Percentiles rank a stretch among this genome's conserved stretches.
These are phyloP conservation scores for Picea abies DNA, from an alignment of 83 land plant genomes.

Conservation along the genomic window DNA sequence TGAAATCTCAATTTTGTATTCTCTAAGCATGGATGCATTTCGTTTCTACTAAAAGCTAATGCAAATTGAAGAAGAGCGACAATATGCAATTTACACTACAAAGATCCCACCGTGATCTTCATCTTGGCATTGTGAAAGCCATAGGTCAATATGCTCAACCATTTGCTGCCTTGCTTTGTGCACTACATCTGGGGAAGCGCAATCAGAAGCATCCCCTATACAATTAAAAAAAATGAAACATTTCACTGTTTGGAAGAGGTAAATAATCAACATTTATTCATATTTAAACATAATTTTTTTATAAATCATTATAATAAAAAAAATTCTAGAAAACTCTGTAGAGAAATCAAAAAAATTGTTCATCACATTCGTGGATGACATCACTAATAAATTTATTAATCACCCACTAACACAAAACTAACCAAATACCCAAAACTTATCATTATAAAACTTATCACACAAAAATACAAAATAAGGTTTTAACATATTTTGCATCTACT, in stretches of 20 bases:
- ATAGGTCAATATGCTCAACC: slow-evolving; percentile 58
- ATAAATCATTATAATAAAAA: not conserved
- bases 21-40: not conserved
- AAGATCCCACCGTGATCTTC: slow-evolving; percentile 36
- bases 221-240: not conserved
- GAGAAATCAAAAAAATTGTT: no score
- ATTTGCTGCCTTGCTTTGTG: slow-evolving; percentile 74
- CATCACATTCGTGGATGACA: no score
- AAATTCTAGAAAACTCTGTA: no score
- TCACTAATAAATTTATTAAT: no score
- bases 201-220: slow-evolving; percentile 82
- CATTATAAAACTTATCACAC: no score
- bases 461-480: no score
- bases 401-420: no score
- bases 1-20: not conserved
- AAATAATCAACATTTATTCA: not conserved
- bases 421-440: no score
- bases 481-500: no score
- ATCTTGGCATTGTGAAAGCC: slow-evolving; percentile 68
- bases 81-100: not conserved
- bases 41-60: not conserved
- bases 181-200: slow-evolving; percentile 86
- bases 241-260: not conserved
- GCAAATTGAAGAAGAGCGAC: not conserved
- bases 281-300: not conserved